These are phyloP conservation scores for Trametes maxima DNA, from an alignment of 768 basidiomycete species.

Conservation along the genomic window DNA sequence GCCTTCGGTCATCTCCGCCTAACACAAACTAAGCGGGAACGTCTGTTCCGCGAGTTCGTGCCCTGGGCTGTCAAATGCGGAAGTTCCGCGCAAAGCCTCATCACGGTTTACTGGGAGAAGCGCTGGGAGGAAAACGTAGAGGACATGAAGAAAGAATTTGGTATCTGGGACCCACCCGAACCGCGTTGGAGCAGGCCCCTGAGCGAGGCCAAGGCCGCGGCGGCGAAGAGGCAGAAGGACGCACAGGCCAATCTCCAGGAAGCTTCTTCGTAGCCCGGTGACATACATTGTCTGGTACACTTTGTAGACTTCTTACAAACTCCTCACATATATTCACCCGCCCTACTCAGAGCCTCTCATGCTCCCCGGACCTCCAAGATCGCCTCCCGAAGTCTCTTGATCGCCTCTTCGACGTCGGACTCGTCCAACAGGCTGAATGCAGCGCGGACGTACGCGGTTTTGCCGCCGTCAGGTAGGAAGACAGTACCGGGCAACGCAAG, in stretches of 20 bases:
- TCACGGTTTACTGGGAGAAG: conserved; percentile 96
- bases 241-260: not conserved
- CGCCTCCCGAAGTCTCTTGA: conserved; percentile 54
- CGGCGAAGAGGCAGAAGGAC: conserved; percentile 10
- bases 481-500: conserved; percentile 86
- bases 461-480: conserved; percentile 75
- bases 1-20: conserved; percentile 79
- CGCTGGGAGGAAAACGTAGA: conserved; percentile 84
- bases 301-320: not conserved
- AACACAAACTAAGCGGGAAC: conserved; percentile 40
- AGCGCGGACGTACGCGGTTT: conserved; percentile 81
- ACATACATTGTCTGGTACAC: conserved; percentile 4
- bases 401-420: conserved; percentile 74
- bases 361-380: conserved; percentile 29
- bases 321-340: not conserved
- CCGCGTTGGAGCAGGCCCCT: conserved; percentile 70
- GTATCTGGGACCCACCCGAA: conserved; percentile 81
- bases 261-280: conserved; percentile 3
- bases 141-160: conserved; percentile 83
- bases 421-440: conserved; percentile 74
- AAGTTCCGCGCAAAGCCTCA: conserved; percentile 68
- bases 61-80: conserved; percentile 93
- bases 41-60: conserved; percentile 76
- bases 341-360: not conserved
- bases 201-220: conserved; percentile 58